Conservation (phyloP, 1,284 basidiomycete genomes). For the Wallemia mellicola region DNA sequence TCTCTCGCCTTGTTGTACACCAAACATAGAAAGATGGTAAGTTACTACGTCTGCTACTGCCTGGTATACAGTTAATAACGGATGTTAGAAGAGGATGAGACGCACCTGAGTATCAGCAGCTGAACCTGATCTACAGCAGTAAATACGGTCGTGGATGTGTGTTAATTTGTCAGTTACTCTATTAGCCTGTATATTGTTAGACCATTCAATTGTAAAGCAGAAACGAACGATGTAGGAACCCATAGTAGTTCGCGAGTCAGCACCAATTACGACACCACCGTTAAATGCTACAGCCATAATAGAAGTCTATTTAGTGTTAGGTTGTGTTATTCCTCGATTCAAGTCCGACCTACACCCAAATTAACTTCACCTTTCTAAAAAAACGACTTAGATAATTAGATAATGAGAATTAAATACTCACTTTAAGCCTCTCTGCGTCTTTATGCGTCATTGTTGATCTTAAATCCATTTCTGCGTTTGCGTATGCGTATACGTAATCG, state of each 20-base stretch:
- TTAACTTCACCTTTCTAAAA: slow-evolving; percentile 80
- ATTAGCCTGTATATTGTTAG: slow-evolving; percentile 33
- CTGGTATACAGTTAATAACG: slow-evolving; percentile 13
- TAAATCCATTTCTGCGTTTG: not conserved
- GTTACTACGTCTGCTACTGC: slow-evolving; percentile 82
- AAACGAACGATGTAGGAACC: slow-evolving; percentile 68
- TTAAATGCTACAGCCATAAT: slow-evolving; percentile 99
- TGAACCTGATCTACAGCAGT: slow-evolving; percentile 93
- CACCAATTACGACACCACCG: slow-evolving; percentile 79
- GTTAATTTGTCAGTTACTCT: slow-evolving; percentile 97
- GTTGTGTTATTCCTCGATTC: not conserved
- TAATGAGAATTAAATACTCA: slow-evolving; percentile 30
- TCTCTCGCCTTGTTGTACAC: slow-evolving; percentile 28
- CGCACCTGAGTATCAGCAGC: slow-evolving; percentile 63
- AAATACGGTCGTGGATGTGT: slow-evolving; percentile 85
- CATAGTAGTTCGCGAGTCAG: slow-evolving; percentile 86
- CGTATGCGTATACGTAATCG: not conserved
- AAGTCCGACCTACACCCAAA: slow-evolving; percentile 38
- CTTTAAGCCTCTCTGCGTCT: slow-evolving; percentile 4
- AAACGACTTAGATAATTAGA: slow-evolving; percentile 36
- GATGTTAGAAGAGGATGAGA: not conserved
- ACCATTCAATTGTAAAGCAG: too few species aligned
- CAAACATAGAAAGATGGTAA: slow-evolving; percentile 52
- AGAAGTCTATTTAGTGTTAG: slow-evolving; percentile 45
- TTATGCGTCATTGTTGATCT: not conserved